Evolutionary conservation across 164 flowering plant species (phyloP), one percentile per base, ranked within the genome.

Genomic region (Annona cherimola): DNA sequence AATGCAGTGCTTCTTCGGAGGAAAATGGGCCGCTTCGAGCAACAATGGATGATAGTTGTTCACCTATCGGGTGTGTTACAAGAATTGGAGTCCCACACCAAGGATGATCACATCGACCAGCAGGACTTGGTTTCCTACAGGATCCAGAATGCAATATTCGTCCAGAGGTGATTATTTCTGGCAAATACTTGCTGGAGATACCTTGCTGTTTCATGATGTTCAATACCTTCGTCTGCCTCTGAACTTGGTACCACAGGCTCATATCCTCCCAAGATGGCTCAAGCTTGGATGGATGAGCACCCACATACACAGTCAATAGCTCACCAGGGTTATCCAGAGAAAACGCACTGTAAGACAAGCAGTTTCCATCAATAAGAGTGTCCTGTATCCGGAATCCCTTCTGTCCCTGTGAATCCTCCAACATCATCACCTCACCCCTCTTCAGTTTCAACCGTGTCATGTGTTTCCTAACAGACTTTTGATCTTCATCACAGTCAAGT

Each of bases 191-290:
- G 79, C 89, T 79, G 5, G 89, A 82, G 68, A 87, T 67, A 35
- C 90, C 95, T 67, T 79, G 83, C 45, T 86, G 89, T 79, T 84
- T 88, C 77, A 92, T 78, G 68, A 83, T 75, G 79, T 81, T 85
- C 57, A 92, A 76, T 57, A 92, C 90, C 73, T 90, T 92, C 45
- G 97, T 90, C 72, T 92, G 97, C 79, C 97, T 84, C 76, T 90
- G 97, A 3, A 92, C 95, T 75, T 86, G 94, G 78, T 92, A 92
- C 97, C 97, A 92, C 42, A 87, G 78, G 62, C 88, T 87, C 95
- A 92, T 89, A 76, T 92, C 95, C 70, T 90, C 93, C 97, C 92
- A 92, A 19, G 95, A 87, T 42, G 90, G 93, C 75, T 88, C 94
- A 2, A 92, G 83, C 76, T 83, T 83, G 40, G 95, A 90, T 68